These are phyloP conservation scores for Kluyveromyces siamensis DNA, from an alignment of 805 yeast species.

Conservation along the genomic window DNA sequence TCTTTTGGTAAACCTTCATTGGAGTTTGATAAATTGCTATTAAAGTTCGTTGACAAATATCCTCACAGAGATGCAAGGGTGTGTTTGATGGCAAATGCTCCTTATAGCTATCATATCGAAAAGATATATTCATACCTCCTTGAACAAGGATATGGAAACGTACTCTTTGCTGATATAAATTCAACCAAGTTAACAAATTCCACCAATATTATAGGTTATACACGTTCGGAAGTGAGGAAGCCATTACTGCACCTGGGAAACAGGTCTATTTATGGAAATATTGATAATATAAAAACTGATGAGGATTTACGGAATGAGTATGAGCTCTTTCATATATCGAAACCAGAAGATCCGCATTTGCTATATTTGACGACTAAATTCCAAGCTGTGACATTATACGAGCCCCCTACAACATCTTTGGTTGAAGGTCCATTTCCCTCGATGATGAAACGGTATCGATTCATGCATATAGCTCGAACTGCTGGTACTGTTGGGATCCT, in stretches of 20 bases:
- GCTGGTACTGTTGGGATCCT: constrained; percentile 89
- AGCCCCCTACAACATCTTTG: constrained; percentile 31
- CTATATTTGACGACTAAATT: constrained; percentile 70
- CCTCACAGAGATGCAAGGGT: constrained; percentile 35
- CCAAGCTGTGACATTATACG: constrained; percentile 39
- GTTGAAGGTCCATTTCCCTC: constrained; percentile 63
- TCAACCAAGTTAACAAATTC: constrained; percentile 18
- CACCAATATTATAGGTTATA: constrained; percentile 37
- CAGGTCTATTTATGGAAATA: constrained; percentile 20
- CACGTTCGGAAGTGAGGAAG: neutral
- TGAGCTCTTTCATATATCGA: constrained; percentile 58
- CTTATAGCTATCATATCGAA: constrained; percentile 42
- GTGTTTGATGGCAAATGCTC: constrained; percentile 67
- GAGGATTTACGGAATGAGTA: constrained; percentile 35
- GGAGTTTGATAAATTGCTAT: constrained; percentile 33
- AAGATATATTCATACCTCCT: constrained; percentile 31
- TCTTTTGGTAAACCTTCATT: constrained; percentile 65
- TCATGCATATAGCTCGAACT: constrained; percentile 80
- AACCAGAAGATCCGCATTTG: constrained; percentile 72
- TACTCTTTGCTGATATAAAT: constrained; percentile 36
- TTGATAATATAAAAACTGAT: constrained; percentile 21
- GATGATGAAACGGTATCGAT: constrained; percentile 72
- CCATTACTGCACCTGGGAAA: constrained; percentile 15
- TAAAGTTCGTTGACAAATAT: constrained; percentile 35
- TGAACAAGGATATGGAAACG: constrained; percentile 24